Evolutionary conservation across 441 rosid species (phyloP), one percentile per base, ranked within the genome.

Genomic region (Pelargonium australe): DNA sequence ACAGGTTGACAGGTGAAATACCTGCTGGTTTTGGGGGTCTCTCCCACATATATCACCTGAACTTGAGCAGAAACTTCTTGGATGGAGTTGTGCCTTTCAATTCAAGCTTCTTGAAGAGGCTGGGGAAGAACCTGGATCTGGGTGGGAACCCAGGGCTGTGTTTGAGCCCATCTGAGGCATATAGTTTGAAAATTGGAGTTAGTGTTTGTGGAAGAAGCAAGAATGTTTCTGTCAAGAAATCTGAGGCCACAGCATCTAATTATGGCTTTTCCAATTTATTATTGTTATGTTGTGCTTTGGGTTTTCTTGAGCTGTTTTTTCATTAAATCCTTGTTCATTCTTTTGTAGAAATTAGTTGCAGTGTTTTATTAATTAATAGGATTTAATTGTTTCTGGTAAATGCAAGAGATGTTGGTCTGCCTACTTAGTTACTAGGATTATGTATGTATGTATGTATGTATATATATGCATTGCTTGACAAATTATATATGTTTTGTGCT

Each of bases 101-200:
- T 69, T 71, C 87, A 23, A 84, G 81, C 70, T 90, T 92, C 71
- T 37, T 87, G 7, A 83, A 78, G 77, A 76, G 93, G 66, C 45
- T 88, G 5, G 90, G 96, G 60, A 85, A 79, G 81, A 92, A 90
- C 71, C 79, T 92, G 90, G 98, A 92, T 68, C 85, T 92, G 12
- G 83, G 86, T 65, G 93, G 85, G 49, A 92, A 92, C 76, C 81
- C 87, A 57, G 88, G 85, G 14, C 90, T 92, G 65, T 92, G 98
- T 77, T 72, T 90, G 78, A 86, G 80, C 57, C 86, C 91, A 17
- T 70, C 84, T 49, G 93, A 86, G 66, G 88, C 85, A 49, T 70
- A 70, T 6, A 74, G 81, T 76, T 83, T 83, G 51, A 87, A 86
- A 79, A 77, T 83, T 62, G 97, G 94, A 8, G 89, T 88, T 71